Evolutionary conservation across 1,284 basidiomycete species (phyloP).

Genomic region (Cutaneotrichosporon mucoides): DNA sequence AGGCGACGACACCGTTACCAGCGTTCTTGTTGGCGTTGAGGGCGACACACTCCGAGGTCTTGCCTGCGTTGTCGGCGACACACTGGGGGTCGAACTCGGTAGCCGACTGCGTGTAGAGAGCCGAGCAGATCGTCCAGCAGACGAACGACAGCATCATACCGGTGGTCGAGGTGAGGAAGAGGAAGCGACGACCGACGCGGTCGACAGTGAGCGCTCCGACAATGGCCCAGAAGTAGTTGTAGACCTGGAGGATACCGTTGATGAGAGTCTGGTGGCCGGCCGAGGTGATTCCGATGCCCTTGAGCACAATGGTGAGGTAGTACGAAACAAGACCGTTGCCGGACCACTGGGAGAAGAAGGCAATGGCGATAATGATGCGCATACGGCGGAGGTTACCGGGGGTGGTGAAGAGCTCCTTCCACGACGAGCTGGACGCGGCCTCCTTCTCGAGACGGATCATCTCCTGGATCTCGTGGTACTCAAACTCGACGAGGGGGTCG

Average conservation of each 20-base stretch:
- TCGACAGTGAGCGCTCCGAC: slow-evolving; percentile 42
- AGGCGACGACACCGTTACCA: slow-evolving; percentile 18
- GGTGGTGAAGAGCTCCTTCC: slow-evolving; percentile 40
- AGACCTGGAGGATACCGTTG: slow-evolving; percentile 48
- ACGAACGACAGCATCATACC: slow-evolving; percentile 54
- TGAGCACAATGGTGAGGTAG: slow-evolving; percentile 67
- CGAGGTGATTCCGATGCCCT: slow-evolving; percentile 64
- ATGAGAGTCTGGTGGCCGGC: slow-evolving; percentile 61
- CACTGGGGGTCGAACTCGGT: slow-evolving; percentile 23
- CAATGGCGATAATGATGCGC: slow-evolving; percentile 33
- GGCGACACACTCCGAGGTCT: slow-evolving; percentile 57
- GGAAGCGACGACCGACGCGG: slow-evolving; percentile 31
- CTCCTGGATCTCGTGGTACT: slow-evolving; percentile 45
- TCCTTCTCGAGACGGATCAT: slow-evolving; percentile 26
- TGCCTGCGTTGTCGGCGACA: slow-evolving; percentile 18
- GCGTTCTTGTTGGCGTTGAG: slow-evolving; percentile 14
- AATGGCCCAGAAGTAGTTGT: slow-evolving; percentile 19
- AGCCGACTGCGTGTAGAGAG: slow-evolving; percentile 49
- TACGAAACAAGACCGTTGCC: slow-evolving; percentile 40
- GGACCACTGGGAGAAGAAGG: slow-evolving; percentile 42
- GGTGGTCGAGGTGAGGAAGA: slow-evolving; percentile 22
- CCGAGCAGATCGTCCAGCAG: slow-evolving; percentile 67
- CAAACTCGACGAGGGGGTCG: slow-evolving; percentile 43
- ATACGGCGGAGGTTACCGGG: slow-evolving; percentile 26
- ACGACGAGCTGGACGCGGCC: slow-evolving; percentile 45